Evolutionary conservation across 2,329 filamentous ascomycete species (phyloP).

Genomic region (Penicillium nordicum): DNA sequence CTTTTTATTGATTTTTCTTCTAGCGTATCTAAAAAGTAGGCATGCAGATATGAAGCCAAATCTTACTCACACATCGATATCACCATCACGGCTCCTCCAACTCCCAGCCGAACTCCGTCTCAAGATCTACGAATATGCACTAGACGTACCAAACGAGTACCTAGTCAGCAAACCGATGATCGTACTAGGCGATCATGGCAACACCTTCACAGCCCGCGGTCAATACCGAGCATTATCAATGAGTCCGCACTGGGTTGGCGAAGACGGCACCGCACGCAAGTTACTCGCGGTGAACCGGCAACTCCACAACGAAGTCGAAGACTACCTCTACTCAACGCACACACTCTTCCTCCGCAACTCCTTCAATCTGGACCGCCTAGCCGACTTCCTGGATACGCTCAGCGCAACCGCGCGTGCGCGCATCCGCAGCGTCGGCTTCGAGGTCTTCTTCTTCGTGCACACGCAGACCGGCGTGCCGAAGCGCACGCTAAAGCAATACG

Average conservation of each 20-base stretch:
- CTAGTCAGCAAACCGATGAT: conserved; percentile 31
- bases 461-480: conserved; percentile 34
- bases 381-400: conserved; percentile 32
- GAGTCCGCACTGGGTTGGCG: conserved; percentile 34
- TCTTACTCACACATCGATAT: background rate
- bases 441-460: conserved; percentile 38
- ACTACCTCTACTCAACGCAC: conserved; percentile 33
- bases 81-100: conserved; percentile 22
- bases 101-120: conserved; percentile 33
- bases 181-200: conserved; percentile 33
- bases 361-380: conserved; percentile 31
- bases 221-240: conserved; percentile 33
- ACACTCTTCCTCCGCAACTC: conserved; percentile 38
- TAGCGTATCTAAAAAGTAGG: background rate
- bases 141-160: conserved; percentile 32
- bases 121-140: conserved; percentile 35
- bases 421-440: conserved; percentile 37
- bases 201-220: conserved; percentile 30
- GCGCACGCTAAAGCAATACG: conserved; percentile 31
- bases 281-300: conserved; percentile 34
- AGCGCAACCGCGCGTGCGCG: conserved; percentile 30
- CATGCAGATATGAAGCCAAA: background rate
- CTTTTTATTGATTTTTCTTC: background rate
- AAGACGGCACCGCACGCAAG: conserved; percentile 31
- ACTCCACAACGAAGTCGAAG: conserved; percentile 36